These are phyloP conservation scores for Podila verticillata DNA, from an alignment of 192 early-diverging fungal species.

Conservation along the genomic window DNA sequence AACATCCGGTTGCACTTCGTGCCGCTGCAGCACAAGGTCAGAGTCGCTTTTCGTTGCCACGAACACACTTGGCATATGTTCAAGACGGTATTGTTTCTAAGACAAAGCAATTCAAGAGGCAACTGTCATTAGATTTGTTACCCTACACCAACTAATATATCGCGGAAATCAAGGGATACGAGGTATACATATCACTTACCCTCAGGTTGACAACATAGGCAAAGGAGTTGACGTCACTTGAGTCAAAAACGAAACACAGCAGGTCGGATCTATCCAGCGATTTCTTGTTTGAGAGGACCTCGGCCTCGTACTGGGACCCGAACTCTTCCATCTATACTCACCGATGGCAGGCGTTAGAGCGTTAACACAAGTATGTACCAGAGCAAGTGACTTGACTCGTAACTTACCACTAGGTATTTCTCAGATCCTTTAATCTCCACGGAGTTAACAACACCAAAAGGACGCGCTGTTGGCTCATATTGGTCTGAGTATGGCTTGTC, in stretches of 20 bases:
- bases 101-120: neutral
- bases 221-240: slow-evolving; percentile 93
- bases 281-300: slow-evolving; percentile 90
- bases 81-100: slow-evolving; percentile 84
- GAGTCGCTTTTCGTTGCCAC: slow-evolving; percentile 96
- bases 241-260: slow-evolving; percentile 95
- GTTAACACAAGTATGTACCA: neutral
- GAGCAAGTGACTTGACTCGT: neutral
- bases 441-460: slow-evolving; percentile 91
- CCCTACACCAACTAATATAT: neutral
- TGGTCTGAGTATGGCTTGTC: slow-evolving; percentile 82
- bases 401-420: slow-evolving; percentile 89
- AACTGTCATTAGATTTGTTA: neutral
- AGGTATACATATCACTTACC: slow-evolving; percentile 53
- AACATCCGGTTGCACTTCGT: slow-evolving; percentile 90
- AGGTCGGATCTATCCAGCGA: slow-evolving; percentile 91
- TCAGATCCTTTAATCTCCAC: slow-evolving; percentile 94
- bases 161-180: too few relatives aligned
- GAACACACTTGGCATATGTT: slow-evolving; percentile 87
- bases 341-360: neutral
- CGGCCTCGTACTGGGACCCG: slow-evolving; percentile 84
- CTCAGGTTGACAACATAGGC: slow-evolving; percentile 86
- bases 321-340: slow-evolving; percentile 87
- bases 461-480: slow-evolving; percentile 79
- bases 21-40: slow-evolving; percentile 85